A percentile compares a stretch with the other conserved stretches of the same genome.
Evolutionary conservation across 1,284 basidiomycete species (phyloP).

Genomic region (Pholiota adiposa): DNA sequence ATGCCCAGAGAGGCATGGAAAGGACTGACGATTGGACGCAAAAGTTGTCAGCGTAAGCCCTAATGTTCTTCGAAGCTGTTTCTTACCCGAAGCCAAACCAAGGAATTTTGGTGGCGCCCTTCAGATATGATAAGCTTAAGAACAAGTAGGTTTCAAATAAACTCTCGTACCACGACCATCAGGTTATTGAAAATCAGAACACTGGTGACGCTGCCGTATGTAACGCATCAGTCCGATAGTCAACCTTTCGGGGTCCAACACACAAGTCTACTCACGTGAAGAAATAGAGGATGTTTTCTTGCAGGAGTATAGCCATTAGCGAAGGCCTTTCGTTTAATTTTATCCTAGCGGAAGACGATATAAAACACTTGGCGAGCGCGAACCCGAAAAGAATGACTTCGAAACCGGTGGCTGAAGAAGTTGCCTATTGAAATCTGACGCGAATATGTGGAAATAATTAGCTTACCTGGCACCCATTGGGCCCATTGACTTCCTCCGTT

Average conservation of each 20-base stretch:
- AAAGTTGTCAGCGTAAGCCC: not conserved
- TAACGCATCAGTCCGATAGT: not conserved
- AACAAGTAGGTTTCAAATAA: not conserved
- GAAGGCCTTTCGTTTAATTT: slow-evolving; percentile 24
- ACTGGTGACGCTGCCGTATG: slow-evolving; percentile 27
- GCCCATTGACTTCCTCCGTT: slow-evolving; percentile 47
- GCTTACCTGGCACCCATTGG: slow-evolving; percentile 41
- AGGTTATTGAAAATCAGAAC: slow-evolving; percentile 43
- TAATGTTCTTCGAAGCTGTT: not conserved
- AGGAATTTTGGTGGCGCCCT: slow-evolving; percentile 43
- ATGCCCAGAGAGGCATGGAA: slow-evolving; percentile 49
- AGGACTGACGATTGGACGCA: slow-evolving; percentile 31
- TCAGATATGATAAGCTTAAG: not conserved
- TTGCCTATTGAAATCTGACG: too few relatives aligned
- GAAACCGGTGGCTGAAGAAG: slow-evolving; percentile 31
- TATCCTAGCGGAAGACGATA: slow-evolving; percentile 25
- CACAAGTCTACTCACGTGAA: slow-evolving; percentile 31
- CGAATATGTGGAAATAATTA: too few relatives aligned
- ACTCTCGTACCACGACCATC: slow-evolving; percentile 42
- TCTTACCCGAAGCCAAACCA: slow-evolving; percentile 48
- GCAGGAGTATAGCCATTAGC: slow-evolving; percentile 34
- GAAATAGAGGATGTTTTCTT: slow-evolving; percentile 45
- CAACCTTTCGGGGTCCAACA: not conserved
- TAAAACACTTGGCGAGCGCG: slow-evolving; percentile 36
- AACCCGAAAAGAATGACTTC: slow-evolving; percentile 42